Evolutionary conservation across 306 rosid species (phyloP), one percentile per base, ranked within the genome.

Genomic region (Ormosia semicastrata): DNA sequence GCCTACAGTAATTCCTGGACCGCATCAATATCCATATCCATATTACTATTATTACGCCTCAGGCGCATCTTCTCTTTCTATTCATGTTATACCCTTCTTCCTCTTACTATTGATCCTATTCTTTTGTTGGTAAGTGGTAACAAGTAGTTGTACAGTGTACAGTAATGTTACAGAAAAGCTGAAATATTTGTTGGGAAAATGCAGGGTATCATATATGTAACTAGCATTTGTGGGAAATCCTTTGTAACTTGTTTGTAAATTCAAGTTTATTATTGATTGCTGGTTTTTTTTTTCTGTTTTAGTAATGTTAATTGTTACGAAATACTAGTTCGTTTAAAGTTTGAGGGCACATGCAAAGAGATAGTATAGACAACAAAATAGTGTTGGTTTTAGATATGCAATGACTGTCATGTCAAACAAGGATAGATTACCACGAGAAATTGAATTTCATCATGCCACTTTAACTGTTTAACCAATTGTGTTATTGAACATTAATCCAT

Each of bases 41-140:
- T 89, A 87, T 79, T 88, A 91, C 80, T 89, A 91, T 40, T 85
- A 71, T 13, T 88, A 88, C 69, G 60, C 90, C 65, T 90, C 97
- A 1, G 59, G 58, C 18, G 88, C 89, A 18, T 63, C 92, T 66
- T 83, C 86, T 47, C 63, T 65, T 70, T 57, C 86, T 44, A 2
- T 63, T 47, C 75, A 73, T 59, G 82, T 71, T 15, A n/a, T 46
- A n/a, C 54, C 71, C 57, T 56, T 57, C 43, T 7, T 78, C 17
- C 60, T 87, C 4, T 17, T 64, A 0, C 1, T 80, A 13, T 43
- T 83, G 73, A 58, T 87, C 60, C 76, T 88, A 40, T 67, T 86
- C 58, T 81, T 34, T 66, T 80, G 71, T 75, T 81, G 85, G 83
- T 81, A 76, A 87, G 69, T 82, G 82, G 75, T 59, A 71, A 83